Percentiles rank a stretch among this genome's conserved stretches.
These are phyloP conservation scores for Crithidia acanthocephali DNA, from an alignment of 208 protist genomes.

Conservation along the genomic window DNA sequence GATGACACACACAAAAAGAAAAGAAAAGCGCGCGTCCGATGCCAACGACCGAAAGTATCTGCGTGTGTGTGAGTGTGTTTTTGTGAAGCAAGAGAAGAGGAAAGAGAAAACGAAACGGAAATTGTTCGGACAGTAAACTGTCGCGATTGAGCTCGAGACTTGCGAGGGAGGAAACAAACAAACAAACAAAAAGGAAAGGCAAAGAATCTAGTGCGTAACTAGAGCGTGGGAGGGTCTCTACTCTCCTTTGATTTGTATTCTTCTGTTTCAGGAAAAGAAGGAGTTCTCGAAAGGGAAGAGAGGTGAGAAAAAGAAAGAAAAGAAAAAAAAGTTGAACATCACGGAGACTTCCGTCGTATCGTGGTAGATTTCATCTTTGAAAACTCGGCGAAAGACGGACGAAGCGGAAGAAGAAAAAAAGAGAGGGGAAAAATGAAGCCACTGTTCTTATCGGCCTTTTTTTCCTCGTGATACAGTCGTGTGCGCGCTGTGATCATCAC, in stretches of 20 bases:
- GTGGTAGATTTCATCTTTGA: too few species aligned
- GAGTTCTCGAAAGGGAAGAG: neutral
- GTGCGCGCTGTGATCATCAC: too few species aligned
- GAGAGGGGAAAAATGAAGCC: neutral
- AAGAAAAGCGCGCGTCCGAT: neutral
- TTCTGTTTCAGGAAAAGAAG: too few species aligned
- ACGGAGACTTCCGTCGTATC: too few species aligned
- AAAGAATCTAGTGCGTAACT: slow-evolving; percentile 11
- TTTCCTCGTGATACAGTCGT: neutral
- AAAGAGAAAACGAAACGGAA: neutral
- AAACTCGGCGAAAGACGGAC: too few species aligned
- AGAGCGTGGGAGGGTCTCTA: neutral
- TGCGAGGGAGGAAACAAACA: neutral
- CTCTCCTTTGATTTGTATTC: neutral
- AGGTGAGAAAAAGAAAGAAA: neutral
- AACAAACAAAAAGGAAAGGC: slow-evolving; percentile 1
- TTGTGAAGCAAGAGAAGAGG: neutral
- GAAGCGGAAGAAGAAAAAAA: too few species aligned
- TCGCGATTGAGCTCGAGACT: neutral
- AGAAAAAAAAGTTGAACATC: too few species aligned
- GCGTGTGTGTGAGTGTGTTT: neutral
- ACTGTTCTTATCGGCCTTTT: neutral
- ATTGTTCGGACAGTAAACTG: neutral
- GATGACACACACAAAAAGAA: neutral
- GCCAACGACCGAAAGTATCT: neutral